phyloP scores from a whole-genome alignment of 106 monocot species.

The Dioscorea zingiberensis region DNA sequence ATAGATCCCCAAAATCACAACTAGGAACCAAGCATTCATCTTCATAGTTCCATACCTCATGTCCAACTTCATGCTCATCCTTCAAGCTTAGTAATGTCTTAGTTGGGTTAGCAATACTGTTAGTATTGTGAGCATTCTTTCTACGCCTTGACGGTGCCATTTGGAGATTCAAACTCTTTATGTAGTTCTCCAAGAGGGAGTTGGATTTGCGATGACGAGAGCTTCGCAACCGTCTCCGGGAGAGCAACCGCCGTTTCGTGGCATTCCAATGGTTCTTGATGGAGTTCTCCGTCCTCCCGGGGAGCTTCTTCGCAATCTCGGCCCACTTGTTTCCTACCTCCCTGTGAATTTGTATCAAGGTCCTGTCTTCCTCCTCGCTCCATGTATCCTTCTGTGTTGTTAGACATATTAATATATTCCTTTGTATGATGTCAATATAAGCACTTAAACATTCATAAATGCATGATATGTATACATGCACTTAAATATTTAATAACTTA shows the following conservation, averaged over 20 bases:
- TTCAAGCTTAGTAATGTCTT: neutral
- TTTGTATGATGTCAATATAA: too few species aligned
- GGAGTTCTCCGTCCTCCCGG: constrained; percentile 89
- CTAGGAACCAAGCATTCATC: constrained; percentile 1
- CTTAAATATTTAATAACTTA: too few species aligned
- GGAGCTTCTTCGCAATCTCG: constrained; percentile 80
- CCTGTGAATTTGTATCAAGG: constrained; percentile 60
- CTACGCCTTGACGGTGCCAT: neutral
- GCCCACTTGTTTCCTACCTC: constrained; percentile 87
- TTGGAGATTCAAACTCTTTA: constrained; percentile 36
- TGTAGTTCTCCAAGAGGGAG: constrained; percentile 74
- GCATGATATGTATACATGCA: too few species aligned
- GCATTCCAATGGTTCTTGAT: constrained; percentile 98
- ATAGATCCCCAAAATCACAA: constrained; percentile 16
- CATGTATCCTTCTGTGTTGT: constrained; percentile 35
- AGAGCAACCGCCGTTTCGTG: constrained; percentile 66
- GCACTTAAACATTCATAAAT: too few species aligned
- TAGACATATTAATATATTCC: neutral
- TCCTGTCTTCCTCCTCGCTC: constrained; percentile 80
- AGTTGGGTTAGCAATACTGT: neutral
- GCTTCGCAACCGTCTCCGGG: constrained; percentile 32
- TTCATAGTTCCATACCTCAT: neutral
- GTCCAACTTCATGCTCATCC: neutral
- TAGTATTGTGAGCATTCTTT: too few species aligned
- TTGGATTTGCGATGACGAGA: constrained; percentile 30